phyloP scores from a whole-genome alignment of 805 yeast species.

The Starmerella stigmatis region DNA sequence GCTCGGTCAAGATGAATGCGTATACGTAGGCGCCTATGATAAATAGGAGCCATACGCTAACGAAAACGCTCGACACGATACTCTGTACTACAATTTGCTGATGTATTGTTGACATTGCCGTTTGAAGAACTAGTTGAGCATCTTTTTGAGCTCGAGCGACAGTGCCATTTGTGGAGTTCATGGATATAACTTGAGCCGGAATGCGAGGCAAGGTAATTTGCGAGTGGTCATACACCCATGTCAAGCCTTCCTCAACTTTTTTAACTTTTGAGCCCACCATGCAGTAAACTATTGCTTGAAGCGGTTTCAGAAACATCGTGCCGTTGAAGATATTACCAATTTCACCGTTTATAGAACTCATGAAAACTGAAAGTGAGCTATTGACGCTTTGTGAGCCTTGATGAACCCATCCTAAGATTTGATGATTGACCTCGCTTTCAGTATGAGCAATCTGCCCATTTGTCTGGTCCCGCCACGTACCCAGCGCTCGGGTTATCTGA shows the following conservation, averaged over 20 bases:
- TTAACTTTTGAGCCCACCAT: constrained; percentile 63
- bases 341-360: constrained; percentile 47
- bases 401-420: constrained; percentile 56
- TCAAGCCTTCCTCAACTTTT: constrained; percentile 56
- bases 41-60: constrained; percentile 19
- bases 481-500: constrained; percentile 10
- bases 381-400: constrained; percentile 50
- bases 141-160: background rate
- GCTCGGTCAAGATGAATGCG: background rate
- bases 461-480: constrained; percentile 45
- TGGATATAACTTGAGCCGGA: background rate
- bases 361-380: constrained; percentile 47
- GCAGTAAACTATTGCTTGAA: constrained; percentile 64
- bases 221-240: constrained; percentile 65
- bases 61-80: constrained; percentile 15
- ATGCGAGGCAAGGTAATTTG: constrained; percentile 44
- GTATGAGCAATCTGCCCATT: constrained; percentile 43
- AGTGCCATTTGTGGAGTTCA: background rate
- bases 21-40: constrained; percentile 9
- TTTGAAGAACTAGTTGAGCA: background rate
- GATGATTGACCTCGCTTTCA: constrained; percentile 47
- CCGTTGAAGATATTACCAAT: constrained; percentile 52
- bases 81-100: constrained; percentile 15
- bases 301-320: constrained; percentile 55
- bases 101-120: background rate